A percentile compares a stretch with the other conserved stretches of the same genome.
Evolutionary conservation across 2,329 filamentous ascomycete species (phyloP).

Genomic region (Escovopsis sp.): DNA sequence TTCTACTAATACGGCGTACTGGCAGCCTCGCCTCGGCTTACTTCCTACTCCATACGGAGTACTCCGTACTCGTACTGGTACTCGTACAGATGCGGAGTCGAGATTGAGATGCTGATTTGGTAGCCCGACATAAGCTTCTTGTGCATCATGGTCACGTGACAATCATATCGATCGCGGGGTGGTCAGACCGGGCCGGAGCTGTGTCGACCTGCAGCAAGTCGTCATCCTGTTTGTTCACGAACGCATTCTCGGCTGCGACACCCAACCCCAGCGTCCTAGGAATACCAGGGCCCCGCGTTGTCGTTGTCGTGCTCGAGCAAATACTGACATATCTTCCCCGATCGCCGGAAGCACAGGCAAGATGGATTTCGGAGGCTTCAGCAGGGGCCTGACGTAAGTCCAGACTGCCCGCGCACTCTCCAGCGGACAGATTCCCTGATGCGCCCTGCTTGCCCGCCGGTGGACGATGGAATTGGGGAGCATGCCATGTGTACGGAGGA

Average conservation of each 20-base stretch:
- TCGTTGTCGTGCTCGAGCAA: too few relatives aligned
- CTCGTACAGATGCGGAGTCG: too few relatives aligned
- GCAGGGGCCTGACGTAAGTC: conserved; percentile 39
- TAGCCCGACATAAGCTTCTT: too few relatives aligned
- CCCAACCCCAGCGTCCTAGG: neutral
- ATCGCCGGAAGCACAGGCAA: conserved; percentile 4
- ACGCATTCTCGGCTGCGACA: neutral
- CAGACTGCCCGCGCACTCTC: conserved; percentile 1
- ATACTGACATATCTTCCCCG: too few relatives aligned
- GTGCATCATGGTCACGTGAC: neutral
- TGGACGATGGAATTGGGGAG: neutral
- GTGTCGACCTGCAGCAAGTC: neutral
- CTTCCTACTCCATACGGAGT: too few relatives aligned
- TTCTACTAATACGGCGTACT: too few relatives aligned
- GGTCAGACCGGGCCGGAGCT: neutral
- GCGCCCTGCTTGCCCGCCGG: neutral
- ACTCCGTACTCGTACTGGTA: too few relatives aligned
- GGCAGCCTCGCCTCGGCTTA: too few relatives aligned
- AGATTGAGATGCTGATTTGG: too few relatives aligned
- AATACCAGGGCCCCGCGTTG: too few relatives aligned
- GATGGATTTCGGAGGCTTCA: conserved; percentile 46
- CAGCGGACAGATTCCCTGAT: conserved; percentile 1
- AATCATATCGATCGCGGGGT: neutral
- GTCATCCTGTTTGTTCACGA: neutral
- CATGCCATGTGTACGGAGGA: too few relatives aligned